Evolutionary conservation across 805 yeast species (phyloP), one percentile per base, ranked within the genome.

Genomic region (Candida glaebosa): DNA sequence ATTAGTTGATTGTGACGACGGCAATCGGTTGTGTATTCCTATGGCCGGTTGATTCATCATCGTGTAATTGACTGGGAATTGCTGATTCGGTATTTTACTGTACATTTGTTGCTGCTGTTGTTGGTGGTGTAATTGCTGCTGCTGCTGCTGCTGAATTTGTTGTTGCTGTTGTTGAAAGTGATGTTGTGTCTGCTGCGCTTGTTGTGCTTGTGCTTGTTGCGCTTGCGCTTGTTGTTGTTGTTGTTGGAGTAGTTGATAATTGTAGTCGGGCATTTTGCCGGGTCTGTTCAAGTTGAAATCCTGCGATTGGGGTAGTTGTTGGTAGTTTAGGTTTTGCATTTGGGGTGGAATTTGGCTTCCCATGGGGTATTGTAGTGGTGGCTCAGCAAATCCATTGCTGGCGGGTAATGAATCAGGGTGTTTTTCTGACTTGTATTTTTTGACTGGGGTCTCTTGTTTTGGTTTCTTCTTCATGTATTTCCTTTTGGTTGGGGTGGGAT

Each of bases 401-500:
- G n/a, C 38, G 5, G 18, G 37, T n/a, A 36, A 14, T 48, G 46
- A 26, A 30, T 34, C 39, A 35, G 42, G 37, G 20, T 40, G 46
- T 36, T 41, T 44, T 5, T 56, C 67, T 14, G 49, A 45, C 43
- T 58, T 62, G 40, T 24, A 69, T 57, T 48, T 85, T 79, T 54
- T 78, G 68, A 41, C 71, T 43, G 44, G 77, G 61, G 51, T 67
- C 3, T 86, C 95, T 51, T 79, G 80, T 38, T 69, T 67, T 9
- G 16, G 16, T 1, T 91, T 87, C 42, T 87, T 75, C 47, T 75
- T 78, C 18, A 69, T 63, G 48, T 68, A 69, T 45, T 69, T 67
- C 31, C 74, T 57, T 43, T 68, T 68, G 18, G 61, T 58, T 2
- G 71, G 74, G 16, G 73, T 64, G n/a, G 66, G 66, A 32, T 68